Evolutionary conservation across 2,329 filamentous ascomycete species (phyloP), one percentile per base, ranked within the genome.

Genomic region (Xylaria sp.): DNA sequence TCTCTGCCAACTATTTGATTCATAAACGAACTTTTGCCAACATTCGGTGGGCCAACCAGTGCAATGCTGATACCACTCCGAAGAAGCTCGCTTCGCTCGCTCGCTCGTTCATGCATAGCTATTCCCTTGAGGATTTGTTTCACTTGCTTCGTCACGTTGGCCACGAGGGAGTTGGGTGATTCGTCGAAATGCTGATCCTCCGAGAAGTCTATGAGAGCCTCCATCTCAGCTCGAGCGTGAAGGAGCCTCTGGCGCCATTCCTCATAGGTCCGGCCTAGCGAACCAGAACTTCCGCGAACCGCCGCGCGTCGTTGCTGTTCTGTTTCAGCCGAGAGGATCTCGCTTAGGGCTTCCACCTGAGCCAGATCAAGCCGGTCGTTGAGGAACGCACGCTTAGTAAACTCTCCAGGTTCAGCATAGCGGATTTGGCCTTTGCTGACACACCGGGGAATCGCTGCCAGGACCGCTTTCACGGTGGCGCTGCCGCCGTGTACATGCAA

Each of bases 131-230:
- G 76, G 51, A 97, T 82, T 0, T 67, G 70, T 1, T 71, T 68
- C 2, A 96, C 83, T 66, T 92, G 85, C 0, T 61, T 63, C 1
- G 85, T 81, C 24, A 97, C 90, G 44, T 86, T 91, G 0, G 68
- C 71, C 41, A 95, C 80, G 19, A 97, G 78, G 50, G 89, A 82
- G 0, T 80, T 75, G 0, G 91, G 89, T 2, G 90, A 88, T 72
- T 96, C 92, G 63, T 97, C 92, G 66, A 99, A 96, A 74, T 97
- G 90, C 73, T 99, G 93, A 66, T 97, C 94, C 71, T 99, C 94
- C 1, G 91, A 89, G 70, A 99, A 99, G 72, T 99, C 94, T 57
- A 99, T 97, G 62, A 99, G 75, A 0, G 94, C 94, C 73, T 99
- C 94, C 38, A 99, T 80, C 74, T 97, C 92, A 8, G 91, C 94